These are phyloP conservation scores for Haplosporangium gracile DNA, from an alignment of 192 early-diverging fungal genomes.

Conservation along the genomic window DNA sequence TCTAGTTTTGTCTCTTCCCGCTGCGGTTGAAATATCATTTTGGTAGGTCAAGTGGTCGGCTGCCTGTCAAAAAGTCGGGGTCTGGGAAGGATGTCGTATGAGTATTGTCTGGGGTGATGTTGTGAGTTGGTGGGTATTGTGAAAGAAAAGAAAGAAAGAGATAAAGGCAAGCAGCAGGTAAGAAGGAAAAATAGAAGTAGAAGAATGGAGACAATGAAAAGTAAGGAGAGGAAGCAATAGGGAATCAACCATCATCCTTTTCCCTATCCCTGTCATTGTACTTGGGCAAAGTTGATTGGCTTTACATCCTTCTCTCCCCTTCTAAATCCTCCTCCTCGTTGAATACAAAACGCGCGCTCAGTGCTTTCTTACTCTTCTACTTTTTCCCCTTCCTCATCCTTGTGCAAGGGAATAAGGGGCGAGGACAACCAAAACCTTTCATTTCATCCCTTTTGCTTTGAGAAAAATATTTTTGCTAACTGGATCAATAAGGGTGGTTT, in stretches of 20 bases:
- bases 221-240: neutral
- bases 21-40: no score
- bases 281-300: neutral
- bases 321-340: neutral
- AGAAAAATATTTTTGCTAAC: neutral
- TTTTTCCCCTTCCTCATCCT: neutral
- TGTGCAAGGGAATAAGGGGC: neutral
- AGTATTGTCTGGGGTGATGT: neutral
- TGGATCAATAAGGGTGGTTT: neutral
- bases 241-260: neutral
- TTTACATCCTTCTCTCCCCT: neutral
- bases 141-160: neutral
- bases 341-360: neutral
- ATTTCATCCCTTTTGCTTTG: neutral
- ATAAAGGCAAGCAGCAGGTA: neutral
- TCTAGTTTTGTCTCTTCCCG: neutral
- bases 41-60: neutral
- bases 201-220: neutral
- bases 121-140: neutral
- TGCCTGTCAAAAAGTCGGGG: neutral
- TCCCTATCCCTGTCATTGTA: neutral
- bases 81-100: neutral
- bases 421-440: neutral
- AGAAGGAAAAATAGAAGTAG: neutral
- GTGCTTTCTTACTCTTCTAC: neutral